Conservation (phyloP, 1,139 yeast species). For the Debaryomyces nepalensis region DNA sequence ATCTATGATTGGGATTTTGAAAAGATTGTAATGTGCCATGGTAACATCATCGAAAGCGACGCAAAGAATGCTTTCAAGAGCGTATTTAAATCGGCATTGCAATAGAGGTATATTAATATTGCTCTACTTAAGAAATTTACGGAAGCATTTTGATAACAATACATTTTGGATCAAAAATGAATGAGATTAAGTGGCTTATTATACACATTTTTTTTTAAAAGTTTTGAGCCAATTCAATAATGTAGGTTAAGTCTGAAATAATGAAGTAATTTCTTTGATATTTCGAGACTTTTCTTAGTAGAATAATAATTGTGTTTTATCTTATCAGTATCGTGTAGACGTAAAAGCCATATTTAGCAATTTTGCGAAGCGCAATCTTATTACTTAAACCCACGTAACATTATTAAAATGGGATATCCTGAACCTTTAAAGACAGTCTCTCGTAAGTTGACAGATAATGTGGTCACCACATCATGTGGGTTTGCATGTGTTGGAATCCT, state of each 20-base stretch:
- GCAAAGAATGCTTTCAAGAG: conserved; percentile 35
- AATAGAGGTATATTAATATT: background rate
- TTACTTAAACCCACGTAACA: background rate
- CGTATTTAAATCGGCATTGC: conserved; percentile 10
- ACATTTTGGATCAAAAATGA: too few species aligned
- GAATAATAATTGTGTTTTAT: too few species aligned
- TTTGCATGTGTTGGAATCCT: conserved; percentile 35
- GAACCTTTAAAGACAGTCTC: conserved; percentile 10
- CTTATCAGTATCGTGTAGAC: too few species aligned
- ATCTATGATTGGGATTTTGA: conserved; percentile 53
- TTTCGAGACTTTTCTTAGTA: too few species aligned
- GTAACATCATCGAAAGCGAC: conserved; percentile 52
- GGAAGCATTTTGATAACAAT: too few species aligned
- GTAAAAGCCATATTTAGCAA: background rate
- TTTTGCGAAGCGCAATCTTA: background rate
- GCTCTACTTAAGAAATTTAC: background rate
- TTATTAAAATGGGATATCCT: conserved; percentile 14
- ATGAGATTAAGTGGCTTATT: too few species aligned
- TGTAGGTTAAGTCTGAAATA: too few species aligned
- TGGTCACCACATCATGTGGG: conserved; percentile 20
- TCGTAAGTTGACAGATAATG: conserved; percentile 12
- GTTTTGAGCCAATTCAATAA: too few species aligned
- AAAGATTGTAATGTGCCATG: conserved; percentile 60
- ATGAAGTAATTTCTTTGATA: too few species aligned
- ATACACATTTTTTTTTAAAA: too few species aligned